Evolutionary conservation across 2,329 filamentous ascomycete species (phyloP).

Genomic region (Triangularia setosa): DNA sequence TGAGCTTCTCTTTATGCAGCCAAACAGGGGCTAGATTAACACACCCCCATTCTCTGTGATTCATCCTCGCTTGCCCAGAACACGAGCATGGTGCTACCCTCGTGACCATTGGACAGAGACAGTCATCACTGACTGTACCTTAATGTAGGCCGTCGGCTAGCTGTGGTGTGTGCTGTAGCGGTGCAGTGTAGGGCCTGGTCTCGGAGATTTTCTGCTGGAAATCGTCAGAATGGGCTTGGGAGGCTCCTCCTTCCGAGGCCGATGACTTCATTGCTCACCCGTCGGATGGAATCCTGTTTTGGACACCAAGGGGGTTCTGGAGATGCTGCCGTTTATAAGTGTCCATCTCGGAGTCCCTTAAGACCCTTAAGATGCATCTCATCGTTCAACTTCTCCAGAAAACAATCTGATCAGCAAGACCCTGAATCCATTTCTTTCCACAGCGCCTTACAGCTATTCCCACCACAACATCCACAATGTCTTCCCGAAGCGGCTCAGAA

Average conservation of each 20-base stretch:
- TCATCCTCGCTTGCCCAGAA: background rate
- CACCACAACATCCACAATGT: slow-evolving; percentile 18
- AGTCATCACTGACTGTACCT: background rate
- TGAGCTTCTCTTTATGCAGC: slow-evolving; percentile 6
- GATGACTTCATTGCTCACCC: slow-evolving; percentile 29
- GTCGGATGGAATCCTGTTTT: slow-evolving; percentile 18
- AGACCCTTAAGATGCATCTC: slow-evolving; percentile 11
- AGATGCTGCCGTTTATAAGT: slow-evolving; percentile 22
- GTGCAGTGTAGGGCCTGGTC: background rate
- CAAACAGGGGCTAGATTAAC: slow-evolving; percentile 5
- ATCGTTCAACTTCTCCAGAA: background rate
- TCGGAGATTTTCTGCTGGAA: background rate
- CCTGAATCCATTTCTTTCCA: background rate
- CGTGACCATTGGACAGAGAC: background rate
- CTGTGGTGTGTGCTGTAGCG: background rate
- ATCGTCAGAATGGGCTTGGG: background rate
- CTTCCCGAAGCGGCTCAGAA: slow-evolving; percentile 30
- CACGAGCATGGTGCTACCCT: background rate
- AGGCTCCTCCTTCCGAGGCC: background rate
- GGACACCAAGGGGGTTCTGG: slow-evolving; percentile 2
- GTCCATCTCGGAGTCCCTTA: slow-evolving; percentile 11
- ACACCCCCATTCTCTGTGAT: slow-evolving; percentile 1
- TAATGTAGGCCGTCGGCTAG: background rate
- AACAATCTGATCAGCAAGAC: slow-evolving; percentile 1
- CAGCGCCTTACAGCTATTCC: background rate